A percentile compares a stretch with the other conserved stretches of the same genome.
Evolutionary conservation across 108 stramenopile genomes (phyloP).

Genomic region (Nitzschia sp.): DNA sequence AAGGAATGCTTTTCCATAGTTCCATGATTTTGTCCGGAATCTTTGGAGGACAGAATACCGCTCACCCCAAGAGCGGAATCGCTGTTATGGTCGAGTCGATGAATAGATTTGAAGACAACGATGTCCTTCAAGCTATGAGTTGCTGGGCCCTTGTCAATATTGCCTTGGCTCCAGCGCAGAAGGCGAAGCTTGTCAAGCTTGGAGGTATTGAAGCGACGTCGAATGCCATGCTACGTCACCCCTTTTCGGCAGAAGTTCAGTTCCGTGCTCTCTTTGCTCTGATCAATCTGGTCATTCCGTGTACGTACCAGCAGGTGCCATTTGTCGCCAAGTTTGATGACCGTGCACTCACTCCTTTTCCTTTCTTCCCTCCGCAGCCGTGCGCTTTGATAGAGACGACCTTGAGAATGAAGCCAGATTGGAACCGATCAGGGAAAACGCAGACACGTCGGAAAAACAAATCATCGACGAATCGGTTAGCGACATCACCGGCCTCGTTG

Average conservation of each 20-base stretch:
- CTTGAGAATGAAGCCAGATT: not conserved
- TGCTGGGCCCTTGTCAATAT: slow-evolving; percentile 95
- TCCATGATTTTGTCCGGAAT: slow-evolving; percentile 56
- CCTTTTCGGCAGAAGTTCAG: slow-evolving; percentile 86
- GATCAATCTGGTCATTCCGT: slow-evolving; percentile 88
- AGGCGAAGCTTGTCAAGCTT: slow-evolving; percentile 71
- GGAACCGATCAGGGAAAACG: not conserved
- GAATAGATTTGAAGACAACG: slow-evolving; percentile 71
- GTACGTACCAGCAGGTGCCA: not conserved
- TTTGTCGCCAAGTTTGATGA: not conserved
- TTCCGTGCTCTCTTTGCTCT: slow-evolving; percentile 93
- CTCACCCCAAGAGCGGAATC: slow-evolving; percentile 66
- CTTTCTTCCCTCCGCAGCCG: not conserved
- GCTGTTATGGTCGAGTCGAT: slow-evolving; percentile 90
- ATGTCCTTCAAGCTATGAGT: slow-evolving; percentile 89
- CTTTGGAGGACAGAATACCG: slow-evolving; percentile 40
- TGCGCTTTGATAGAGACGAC: not conserved
- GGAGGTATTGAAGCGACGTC: slow-evolving; percentile 81
- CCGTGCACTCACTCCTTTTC: not conserved
- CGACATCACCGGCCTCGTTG: slow-evolving; percentile 75
- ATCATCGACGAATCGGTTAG: slow-evolving; percentile 79
- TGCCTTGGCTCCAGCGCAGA: slow-evolving; percentile 85
- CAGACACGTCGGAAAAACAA: slow-evolving; percentile 30
- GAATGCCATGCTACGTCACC: slow-evolving; percentile 88
- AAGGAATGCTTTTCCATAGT: slow-evolving; percentile 89